Base-by-base conservation (phyloP, 2,329 filamentous ascomycete genomes). In the Calonectria crousiana region DNA sequence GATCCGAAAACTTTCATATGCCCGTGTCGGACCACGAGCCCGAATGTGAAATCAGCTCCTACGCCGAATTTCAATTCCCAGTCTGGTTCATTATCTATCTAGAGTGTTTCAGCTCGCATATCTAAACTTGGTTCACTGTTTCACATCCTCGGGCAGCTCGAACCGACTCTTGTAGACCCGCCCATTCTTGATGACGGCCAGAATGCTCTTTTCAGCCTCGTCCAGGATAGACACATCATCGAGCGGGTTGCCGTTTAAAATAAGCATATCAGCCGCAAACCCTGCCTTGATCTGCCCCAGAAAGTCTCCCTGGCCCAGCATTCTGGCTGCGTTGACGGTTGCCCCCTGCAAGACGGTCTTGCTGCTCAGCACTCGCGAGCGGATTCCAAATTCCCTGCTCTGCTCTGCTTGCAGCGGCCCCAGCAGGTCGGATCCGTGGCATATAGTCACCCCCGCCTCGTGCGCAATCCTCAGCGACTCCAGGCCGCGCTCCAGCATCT, bases 101-200 rank as follows among this genome's bases (percentile, higher is more conserved):
- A 11, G 13, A 20, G 41, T 34, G 1, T 28, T 23, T 60, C 26
- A 10, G 13, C 14, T 41, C 34, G 38, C 14, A 4, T 65, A 34
- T 23, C 28, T 71, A 26, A 49, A 11, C 10, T 36, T 34, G 10
- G 8, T 14, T 28, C 6, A 26, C n/a, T 32, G 44, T 6, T 13
- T 66, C 28, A 71, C 69, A 5, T 80, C 79, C 65, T 78, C 75
- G 1, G 49, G 32, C n/a, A 66, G 71, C 16, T 67, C 53, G 75
- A 76, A 80, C 20, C 77, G 73, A 51, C 79, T 80, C 56, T 74
- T 76, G 3, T 76, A 75, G 9, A 65, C 56, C 16, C 47, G 53
- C 4, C 90, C 90, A 47, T 89, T 89, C 77, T 91, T 91, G 64
- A 91, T 84, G 3, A 91, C 88, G 9, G 84, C 87, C 47, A 90